These are phyloP conservation scores for Cyclotella cryptica DNA, from an alignment of 108 stramenopile genomes.

Conservation along the genomic window DNA sequence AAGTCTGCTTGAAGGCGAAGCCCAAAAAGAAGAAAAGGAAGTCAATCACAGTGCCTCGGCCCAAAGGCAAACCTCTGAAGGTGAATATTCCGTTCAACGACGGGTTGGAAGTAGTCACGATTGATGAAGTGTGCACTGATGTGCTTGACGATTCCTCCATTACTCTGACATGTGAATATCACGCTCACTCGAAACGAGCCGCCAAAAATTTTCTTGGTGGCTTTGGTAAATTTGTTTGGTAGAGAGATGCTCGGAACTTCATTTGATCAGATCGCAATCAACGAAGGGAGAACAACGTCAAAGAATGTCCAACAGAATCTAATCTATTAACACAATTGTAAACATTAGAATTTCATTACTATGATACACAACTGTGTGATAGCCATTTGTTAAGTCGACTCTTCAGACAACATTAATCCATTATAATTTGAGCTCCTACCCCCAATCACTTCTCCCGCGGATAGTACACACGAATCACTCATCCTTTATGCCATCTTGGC, in stretches of 20 bases:
- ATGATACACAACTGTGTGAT: too few species aligned
- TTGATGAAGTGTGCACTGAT: constrained; percentile 1
- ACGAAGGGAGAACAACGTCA: too few species aligned
- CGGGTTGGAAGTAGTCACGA: neutral
- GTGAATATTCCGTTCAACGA: constrained; percentile 9
- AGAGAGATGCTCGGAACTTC: too few species aligned
- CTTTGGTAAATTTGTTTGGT: constrained; percentile 14
- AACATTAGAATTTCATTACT: too few species aligned
- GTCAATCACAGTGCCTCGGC: neutral
- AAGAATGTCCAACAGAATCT: too few species aligned
- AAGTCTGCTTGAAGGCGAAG: neutral
- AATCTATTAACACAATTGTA: too few species aligned
- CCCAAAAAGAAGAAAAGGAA: constrained; percentile 1
- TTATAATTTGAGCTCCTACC: neutral
- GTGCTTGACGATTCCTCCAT: neutral
- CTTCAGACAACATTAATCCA: neutral
- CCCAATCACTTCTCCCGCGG: neutral
- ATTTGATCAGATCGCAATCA: too few species aligned
- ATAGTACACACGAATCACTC: neutral
- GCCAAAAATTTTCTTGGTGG: neutral
- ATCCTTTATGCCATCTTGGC: too few species aligned
- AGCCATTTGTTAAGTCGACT: constrained; percentile 3
- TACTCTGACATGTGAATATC: neutral
- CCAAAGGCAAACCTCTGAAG: neutral
- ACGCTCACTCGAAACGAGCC: neutral